Base-by-base conservation (phyloP, 2,329 filamentous ascomycete species). In the Coniochaeta pulveracea region DNA sequence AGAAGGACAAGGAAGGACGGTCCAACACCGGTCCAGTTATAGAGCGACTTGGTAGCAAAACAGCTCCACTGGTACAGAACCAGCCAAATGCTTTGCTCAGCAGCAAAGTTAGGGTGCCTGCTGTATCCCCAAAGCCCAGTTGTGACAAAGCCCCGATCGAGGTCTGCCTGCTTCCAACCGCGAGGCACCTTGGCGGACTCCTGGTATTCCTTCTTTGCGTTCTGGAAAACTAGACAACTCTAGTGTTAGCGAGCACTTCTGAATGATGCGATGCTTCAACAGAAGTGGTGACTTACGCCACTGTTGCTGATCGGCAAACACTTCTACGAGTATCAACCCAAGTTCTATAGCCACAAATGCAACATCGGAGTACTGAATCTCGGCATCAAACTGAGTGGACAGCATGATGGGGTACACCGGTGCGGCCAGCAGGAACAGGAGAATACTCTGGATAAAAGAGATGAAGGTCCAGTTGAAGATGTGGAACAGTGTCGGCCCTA, bases 31-130 rank as follows among this genome's bases (percentile, higher is more conserved):
- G 82, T 77, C 85, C 88, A 98, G 56, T 81, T 89, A 52, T 79
- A 78, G 26, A 79, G 63, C 2, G 67, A 75, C 35, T 76, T 70
- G 19, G 79, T 83, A 35, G 77, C 71, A 51, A 75, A 80, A 56
- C 82, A 89, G 43, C 72, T 76, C 91, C 89, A 98, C 48, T 85
- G 73, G 56, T 96, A 96, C 34, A 96, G 58, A 7, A 76, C 62
- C 34, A 93, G 67, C 91, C 91, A 98, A 47, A 96, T 76, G 19
- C 76, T 66, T 59, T 96, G 91, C 58, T 98, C 91, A 5, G 84
- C 85, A 5, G 83, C 76, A 50, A 96, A 98, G 56, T 98, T 98
- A 30, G 91, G 91, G 55, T 98, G 93, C 28, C 91, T 73, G 45
- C 81, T 89, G 63, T 79, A 86, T 1, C 77, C 80, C 80, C 84